Conservation (phyloP, 768 basidiomycete species). For the Tylopilus vinaceipallidus region DNA sequence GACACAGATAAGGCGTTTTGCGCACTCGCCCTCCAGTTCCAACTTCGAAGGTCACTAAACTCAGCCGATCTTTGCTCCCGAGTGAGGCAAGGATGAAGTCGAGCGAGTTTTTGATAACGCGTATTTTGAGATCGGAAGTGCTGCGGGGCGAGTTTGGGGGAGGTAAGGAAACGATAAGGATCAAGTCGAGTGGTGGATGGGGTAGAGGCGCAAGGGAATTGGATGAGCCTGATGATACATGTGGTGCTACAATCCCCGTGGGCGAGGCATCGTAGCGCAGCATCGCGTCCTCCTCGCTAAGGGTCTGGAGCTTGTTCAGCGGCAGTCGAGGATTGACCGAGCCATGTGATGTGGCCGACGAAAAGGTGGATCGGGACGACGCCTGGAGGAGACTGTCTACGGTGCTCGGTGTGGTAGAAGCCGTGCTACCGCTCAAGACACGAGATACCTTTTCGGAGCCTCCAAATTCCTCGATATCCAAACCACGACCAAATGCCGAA, state of each 20-base stretch:
- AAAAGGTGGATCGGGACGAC: conserved; percentile 65
- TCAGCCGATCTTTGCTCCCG: conserved; percentile 76
- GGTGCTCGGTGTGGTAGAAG: conserved; percentile 56
- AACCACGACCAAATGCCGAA: conserved; percentile 35
- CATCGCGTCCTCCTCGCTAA: conserved; percentile 72
- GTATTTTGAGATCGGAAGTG: conserved; percentile 81
- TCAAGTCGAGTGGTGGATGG: conserved; percentile 88
- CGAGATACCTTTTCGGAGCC: conserved; percentile 73
- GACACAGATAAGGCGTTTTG: conserved; percentile 89
- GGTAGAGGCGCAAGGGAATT: conserved; percentile 79
- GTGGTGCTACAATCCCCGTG: conserved; percentile 61
- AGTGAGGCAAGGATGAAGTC: conserved; percentile 83
- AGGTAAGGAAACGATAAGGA: conserved; percentile 88
- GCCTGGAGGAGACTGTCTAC: conserved; percentile 64
- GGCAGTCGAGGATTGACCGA: conserved; percentile 41
- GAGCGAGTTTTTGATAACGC: conserved; percentile 85
- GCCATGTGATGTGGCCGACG: conserved; percentile 72
- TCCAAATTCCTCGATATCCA: conserved; percentile 75
- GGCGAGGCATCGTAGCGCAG: conserved; percentile 50
- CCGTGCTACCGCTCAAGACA: conserved; percentile 76
- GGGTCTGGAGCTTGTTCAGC: conserved; percentile 53
- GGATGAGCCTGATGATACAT: conserved; percentile 70
- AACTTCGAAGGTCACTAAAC: conserved; percentile 90
- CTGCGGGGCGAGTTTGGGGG: conserved; percentile 67
- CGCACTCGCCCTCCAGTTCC: conserved; percentile 79